Evolutionary conservation across 2,329 filamentous ascomycete species (phyloP).

Genomic region (Coniochaeta prunicola): DNA sequence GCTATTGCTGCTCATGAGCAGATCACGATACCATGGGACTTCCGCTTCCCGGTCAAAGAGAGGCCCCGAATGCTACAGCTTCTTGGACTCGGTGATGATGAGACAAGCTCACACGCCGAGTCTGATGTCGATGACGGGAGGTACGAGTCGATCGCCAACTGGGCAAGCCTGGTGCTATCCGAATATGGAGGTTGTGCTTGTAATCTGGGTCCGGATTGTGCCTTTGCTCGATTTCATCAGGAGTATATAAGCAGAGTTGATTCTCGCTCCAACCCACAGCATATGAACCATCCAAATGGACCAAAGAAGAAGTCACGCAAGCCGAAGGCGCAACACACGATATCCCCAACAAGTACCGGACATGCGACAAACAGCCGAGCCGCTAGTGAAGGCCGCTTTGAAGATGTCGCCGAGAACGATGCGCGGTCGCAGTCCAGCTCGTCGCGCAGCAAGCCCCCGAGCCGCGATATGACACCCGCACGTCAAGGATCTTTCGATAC

Average conservation of each 20-base stretch:
- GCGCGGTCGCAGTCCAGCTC: conserved; percentile 40
- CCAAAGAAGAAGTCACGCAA: conserved; percentile 48
- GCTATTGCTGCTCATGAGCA: conserved; percentile 60
- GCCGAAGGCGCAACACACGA: conserved; percentile 41
- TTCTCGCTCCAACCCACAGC: conserved; percentile 20
- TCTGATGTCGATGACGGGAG: conserved; percentile 52
- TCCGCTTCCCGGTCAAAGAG: conserved; percentile 48
- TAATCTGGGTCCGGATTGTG: conserved; percentile 53
- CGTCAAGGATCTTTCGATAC: conserved; percentile 54
- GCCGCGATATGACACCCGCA: conserved; percentile 57
- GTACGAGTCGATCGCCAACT: conserved; percentile 52
- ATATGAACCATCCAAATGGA: background rate
- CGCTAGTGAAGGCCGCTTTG: conserved; percentile 52
- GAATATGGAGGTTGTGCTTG: conserved; percentile 79
- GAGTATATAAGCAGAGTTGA: conserved; percentile 45
- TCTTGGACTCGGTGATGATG: conserved; percentile 57
- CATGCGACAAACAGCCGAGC: conserved; percentile 57
- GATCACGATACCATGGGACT: conserved; percentile 63
- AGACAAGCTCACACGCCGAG: conserved; percentile 30
- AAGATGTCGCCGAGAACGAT: conserved; percentile 49
- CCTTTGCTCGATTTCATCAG: conserved; percentile 56
- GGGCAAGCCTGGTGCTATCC: conserved; percentile 63
- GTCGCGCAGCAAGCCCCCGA: conserved; percentile 57
- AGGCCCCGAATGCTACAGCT: conserved; percentile 48
- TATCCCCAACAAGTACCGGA: conserved; percentile 56